Evolutionary conservation across 2,329 filamentous ascomycete species (phyloP).

Genomic region (Fusarium caatingaense): DNA sequence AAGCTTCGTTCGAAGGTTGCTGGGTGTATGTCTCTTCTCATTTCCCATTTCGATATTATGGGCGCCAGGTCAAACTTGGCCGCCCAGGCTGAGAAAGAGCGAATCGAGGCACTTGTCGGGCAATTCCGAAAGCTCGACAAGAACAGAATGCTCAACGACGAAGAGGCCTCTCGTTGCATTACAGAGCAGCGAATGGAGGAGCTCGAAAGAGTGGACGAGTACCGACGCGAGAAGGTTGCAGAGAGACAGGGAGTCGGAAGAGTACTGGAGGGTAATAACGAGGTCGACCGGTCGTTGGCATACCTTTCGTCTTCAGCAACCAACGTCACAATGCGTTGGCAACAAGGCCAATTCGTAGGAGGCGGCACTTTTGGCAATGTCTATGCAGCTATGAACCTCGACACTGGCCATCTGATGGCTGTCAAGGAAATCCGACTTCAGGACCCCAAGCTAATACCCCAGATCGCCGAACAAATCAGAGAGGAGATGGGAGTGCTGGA

Average conservation of each 20-base stretch:
- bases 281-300: constrained; percentile 93
- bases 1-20: constrained; percentile 88
- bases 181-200: constrained; percentile 79
- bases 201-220: constrained; percentile 80
- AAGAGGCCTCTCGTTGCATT: constrained; percentile 82
- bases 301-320: constrained; percentile 94
- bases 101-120: constrained; percentile 81
- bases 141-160: constrained; percentile 78
- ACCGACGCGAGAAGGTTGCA: constrained; percentile 80
- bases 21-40: constrained; percentile 96
- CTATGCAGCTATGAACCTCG: constrained; percentile 96
- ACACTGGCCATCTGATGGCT: constrained; percentile 96
- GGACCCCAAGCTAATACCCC: constrained; percentile 94
- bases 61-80: constrained; percentile 92
- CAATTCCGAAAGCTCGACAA: constrained; percentile 83
- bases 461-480: constrained; percentile 91
- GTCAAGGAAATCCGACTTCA: constrained; percentile 98
- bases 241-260: constrained; percentile 89
- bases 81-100: constrained; percentile 91
- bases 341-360: constrained; percentile 97
- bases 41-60: constrained; percentile 99
- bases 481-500: constrained; percentile 98
- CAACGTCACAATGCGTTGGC: constrained; percentile 96
- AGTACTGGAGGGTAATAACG: constrained; percentile 93
- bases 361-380: constrained; percentile 98